phyloP scores from a whole-genome alignment of 805 yeast species.

The Spathaspora arborariae region DNA sequence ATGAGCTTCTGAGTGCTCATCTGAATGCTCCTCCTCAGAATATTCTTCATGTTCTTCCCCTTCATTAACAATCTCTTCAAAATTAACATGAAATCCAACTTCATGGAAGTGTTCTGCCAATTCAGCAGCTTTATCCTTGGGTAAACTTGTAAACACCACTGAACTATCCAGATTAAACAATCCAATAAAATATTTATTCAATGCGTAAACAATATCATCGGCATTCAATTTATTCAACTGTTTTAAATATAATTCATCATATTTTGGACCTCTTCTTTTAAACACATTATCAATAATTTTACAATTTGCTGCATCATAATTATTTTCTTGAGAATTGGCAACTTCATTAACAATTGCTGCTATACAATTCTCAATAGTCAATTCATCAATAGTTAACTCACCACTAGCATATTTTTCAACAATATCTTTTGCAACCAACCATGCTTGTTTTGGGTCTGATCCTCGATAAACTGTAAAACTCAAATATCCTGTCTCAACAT shows the following conservation, averaged over 20 bases:
- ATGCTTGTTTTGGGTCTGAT: slow-evolving; percentile 70
- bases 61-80: slow-evolving; percentile 46
- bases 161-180: slow-evolving; percentile 58
- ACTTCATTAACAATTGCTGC: slow-evolving; percentile 69
- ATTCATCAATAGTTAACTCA: slow-evolving; percentile 47
- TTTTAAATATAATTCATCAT: slow-evolving; percentile 49
- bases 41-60: slow-evolving; percentile 27
- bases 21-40: slow-evolving; percentile 12
- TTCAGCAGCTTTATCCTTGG: slow-evolving; percentile 55
- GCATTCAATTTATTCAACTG: slow-evolving; percentile 50
- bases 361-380: slow-evolving; percentile 66
- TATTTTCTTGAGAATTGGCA: slow-evolving; percentile 67
- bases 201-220: slow-evolving; percentile 46
- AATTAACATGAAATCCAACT: slow-evolving; percentile 57
- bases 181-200: slow-evolving; percentile 59
- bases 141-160: slow-evolving; percentile 66
- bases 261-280: slow-evolving; percentile 68
- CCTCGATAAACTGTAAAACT: slow-evolving; percentile 74
- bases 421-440: slow-evolving; percentile 59
- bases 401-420: slow-evolving; percentile 61
- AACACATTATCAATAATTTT: slow-evolving; percentile 66
- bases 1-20: too few species aligned
- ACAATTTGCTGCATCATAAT: slow-evolving; percentile 58
- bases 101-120: slow-evolving; percentile 44
- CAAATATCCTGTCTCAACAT: slow-evolving; percentile 64